These are phyloP conservation scores for Niveomyces coronatus DNA, from an alignment of 2,329 filamentous ascomycete species.

Conservation along the genomic window DNA sequence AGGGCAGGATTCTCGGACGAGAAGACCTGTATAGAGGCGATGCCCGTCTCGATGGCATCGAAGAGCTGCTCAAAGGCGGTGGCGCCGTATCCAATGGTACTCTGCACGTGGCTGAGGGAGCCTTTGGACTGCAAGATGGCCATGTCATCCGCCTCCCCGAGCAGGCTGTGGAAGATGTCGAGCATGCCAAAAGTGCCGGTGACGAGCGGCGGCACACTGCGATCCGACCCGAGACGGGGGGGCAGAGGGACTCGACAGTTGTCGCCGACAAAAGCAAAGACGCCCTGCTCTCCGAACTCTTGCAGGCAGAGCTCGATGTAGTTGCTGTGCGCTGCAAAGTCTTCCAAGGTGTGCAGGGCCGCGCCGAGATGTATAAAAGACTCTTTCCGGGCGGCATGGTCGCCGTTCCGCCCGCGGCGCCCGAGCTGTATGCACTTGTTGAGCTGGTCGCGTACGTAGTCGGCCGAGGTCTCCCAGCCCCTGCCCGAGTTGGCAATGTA, in stretches of 20 bases:
- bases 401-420: conserved; percentile 53
- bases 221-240: conserved; percentile 32
- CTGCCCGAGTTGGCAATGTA: conserved; percentile 75
- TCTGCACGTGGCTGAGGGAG: conserved; percentile 61
- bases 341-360: conserved; percentile 61
- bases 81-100: conserved; percentile 54
- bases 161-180: conserved; percentile 63
- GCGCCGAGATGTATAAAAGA: conserved; percentile 61
- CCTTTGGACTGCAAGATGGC: conserved; percentile 35
- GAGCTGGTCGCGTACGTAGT: conserved; percentile 64
- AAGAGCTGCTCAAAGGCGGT: conserved; percentile 23
- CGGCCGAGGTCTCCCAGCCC: conserved; percentile 74
- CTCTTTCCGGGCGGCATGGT: conserved; percentile 47
- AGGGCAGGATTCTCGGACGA: conserved; percentile 15
- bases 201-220: conserved; percentile 58
- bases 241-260: conserved; percentile 31
- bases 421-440: conserved; percentile 61
- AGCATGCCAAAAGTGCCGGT: conserved; percentile 44
- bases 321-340: conserved; percentile 58
- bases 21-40: conserved; percentile 16
- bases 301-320: conserved; percentile 63
- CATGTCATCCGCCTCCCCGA: conserved; percentile 58
- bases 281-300: conserved; percentile 55
- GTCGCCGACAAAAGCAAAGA: conserved; percentile 43
- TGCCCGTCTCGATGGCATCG: conserved; percentile 17